Evolutionary conservation across 2,329 filamentous ascomycete species (phyloP).

Genomic region (Colletotrichum sp.): DNA sequence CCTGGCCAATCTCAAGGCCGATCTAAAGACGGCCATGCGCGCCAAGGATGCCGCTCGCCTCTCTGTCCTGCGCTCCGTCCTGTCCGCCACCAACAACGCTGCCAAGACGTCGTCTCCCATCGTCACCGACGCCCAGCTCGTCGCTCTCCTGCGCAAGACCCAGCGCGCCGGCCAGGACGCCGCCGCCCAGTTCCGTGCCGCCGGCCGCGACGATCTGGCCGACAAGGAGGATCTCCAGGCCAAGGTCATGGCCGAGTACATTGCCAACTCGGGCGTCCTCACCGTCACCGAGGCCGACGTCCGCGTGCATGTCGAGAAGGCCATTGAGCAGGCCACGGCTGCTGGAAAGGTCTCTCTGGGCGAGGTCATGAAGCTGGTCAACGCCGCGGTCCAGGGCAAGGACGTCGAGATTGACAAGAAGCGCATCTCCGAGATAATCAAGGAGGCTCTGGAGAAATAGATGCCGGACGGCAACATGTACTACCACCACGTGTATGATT

Average conservation of each 20-base stretch:
- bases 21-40: constrained; percentile 71
- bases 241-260: constrained; percentile 69
- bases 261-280: constrained; percentile 62
- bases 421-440: constrained; percentile 65
- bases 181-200: constrained; percentile 65
- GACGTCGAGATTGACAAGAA: constrained; percentile 70
- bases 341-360: constrained; percentile 61
- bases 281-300: constrained; percentile 65
- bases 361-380: constrained; percentile 67
- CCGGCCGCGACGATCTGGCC: constrained; percentile 70
- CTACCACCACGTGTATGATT: neutral
- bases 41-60: constrained; percentile 69
- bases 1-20: constrained; percentile 59
- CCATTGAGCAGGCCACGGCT: constrained; percentile 55
- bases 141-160: constrained; percentile 70
- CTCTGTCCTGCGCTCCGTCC: constrained; percentile 69
- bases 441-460: constrained; percentile 42
- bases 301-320: constrained; percentile 52
- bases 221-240: constrained; percentile 74
- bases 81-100: constrained; percentile 75
- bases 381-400: constrained; percentile 64
- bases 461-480: neutral
- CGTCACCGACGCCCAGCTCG: constrained; percentile 71
- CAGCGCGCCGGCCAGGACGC: constrained; percentile 63
- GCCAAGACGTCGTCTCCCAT: constrained; percentile 77